Evolutionary conservation across 2,329 filamentous ascomycete species (phyloP).

Genomic region (Metarhizium guizhouense): DNA sequence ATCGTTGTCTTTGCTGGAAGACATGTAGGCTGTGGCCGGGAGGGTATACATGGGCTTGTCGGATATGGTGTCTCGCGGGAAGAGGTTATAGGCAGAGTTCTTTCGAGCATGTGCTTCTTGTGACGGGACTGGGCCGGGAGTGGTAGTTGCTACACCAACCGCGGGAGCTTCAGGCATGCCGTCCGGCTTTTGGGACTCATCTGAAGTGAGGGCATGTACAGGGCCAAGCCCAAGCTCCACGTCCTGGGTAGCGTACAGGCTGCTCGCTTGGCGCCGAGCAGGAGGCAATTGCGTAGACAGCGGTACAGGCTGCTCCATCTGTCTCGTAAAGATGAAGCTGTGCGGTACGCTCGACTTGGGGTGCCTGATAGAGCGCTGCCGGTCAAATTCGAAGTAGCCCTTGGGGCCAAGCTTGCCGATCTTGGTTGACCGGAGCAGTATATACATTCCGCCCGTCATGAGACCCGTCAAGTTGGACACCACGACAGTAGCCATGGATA

Average conservation of each 20-base stretch:
- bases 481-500: slow-evolving; percentile 56
- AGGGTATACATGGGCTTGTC: slow-evolving; percentile 27
- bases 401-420: slow-evolving; percentile 43
- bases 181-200: neutral
- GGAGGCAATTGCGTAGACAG: neutral
- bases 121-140: neutral
- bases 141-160: neutral
- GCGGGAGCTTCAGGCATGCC: neutral
- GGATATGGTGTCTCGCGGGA: slow-evolving; percentile 1
- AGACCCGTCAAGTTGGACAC: slow-evolving; percentile 58
- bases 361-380: slow-evolving; percentile 21
- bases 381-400: slow-evolving; percentile 32
- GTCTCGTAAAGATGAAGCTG: slow-evolving; percentile 11
- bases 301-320: slow-evolving; percentile 13
- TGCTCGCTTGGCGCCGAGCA: neutral
- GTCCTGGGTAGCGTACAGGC: neutral
- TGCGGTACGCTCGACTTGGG: slow-evolving; percentile 4
- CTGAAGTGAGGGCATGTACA: no score
- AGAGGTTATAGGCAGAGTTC: slow-evolving; percentile 11
- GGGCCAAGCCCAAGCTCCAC: neutral
- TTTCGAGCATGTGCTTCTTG: neutral
- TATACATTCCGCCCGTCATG: slow-evolving; percentile 54
- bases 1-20: slow-evolving; percentile 2
- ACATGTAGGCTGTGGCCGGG: slow-evolving; percentile 18
- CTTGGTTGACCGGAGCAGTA: slow-evolving; percentile 57